Percentiles rank a stretch among this genome's conserved stretches.
These are phyloP conservation scores for Epithele typhae DNA, from an alignment of 768 basidiomycete genomes.

Conservation along the genomic window DNA sequence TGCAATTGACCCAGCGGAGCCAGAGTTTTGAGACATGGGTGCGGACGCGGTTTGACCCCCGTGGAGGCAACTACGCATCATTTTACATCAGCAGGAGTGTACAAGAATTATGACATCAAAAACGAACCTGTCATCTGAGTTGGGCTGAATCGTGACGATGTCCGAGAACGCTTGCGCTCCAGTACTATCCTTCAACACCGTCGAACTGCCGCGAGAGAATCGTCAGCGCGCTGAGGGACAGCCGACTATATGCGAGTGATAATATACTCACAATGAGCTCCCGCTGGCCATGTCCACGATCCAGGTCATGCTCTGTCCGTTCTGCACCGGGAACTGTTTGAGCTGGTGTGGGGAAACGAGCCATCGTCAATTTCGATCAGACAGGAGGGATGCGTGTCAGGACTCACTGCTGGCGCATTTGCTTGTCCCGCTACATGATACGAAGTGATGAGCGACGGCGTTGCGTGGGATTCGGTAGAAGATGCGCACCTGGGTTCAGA, in stretches of 20 bases:
- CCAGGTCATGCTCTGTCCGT: conserved; percentile 49
- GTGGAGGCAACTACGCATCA: too few species aligned
- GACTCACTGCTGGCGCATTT: conserved; percentile 45
- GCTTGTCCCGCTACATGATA: conserved; percentile 47
- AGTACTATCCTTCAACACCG: conserved; percentile 53
- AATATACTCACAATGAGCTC: conserved; percentile 43
- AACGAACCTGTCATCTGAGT: conserved; percentile 18
- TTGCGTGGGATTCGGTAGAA: background rate
- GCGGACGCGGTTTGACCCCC: too few species aligned
- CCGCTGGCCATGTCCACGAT: conserved; percentile 41
- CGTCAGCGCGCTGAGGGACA: background rate
- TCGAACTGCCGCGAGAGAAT: conserved; percentile 36
- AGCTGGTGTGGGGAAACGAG: too few species aligned
- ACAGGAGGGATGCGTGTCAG: too few species aligned
- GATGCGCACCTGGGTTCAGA: conserved; percentile 52
- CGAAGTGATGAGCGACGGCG: background rate
- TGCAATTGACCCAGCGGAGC: too few species aligned
- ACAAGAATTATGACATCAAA: too few species aligned
- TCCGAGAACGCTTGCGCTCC: conserved; percentile 52
- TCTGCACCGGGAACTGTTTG: conserved; percentile 45
- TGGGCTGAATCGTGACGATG: conserved; percentile 37
- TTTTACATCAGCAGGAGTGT: too few species aligned
- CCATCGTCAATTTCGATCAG: too few species aligned
- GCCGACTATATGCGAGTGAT: background rate
- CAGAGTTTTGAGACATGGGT: too few species aligned